Base-by-base conservation (phyloP, 768 basidiomycete genomes). In the Agaricus bisporus region DNA sequence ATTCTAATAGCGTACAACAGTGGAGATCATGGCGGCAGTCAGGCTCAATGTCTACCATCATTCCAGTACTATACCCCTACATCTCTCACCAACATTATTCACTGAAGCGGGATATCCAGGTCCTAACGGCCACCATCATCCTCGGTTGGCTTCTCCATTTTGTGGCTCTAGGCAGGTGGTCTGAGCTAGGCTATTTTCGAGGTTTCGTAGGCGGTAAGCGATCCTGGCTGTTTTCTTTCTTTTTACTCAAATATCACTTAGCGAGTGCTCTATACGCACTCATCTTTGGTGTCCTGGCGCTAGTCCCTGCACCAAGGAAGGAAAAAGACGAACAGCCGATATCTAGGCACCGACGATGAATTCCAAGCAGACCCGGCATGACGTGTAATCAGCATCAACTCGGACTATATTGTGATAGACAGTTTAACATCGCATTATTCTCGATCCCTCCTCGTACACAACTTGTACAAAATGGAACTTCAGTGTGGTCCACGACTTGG, bases 21-120 rank as follows among this genome's bases (percentile, higher is more conserved):
- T 90, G 87, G 62, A 81, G 75, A 44, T 78, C 79, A 14, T 91
- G 88, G 88, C 74, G 84, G 59, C 72, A 86, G 59, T 88, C 87
- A 4, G 82, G 82, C 18, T 69, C 81, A 18, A 67, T 91, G 28
- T 86, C 86, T 1, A 77, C 73, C 2, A 78, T 86, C 8, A 86
- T 90, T 58, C 88, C 86, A 28, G 78, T 78, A 53, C 60, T n/a
- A n/a, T n/a, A n/a, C 75, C 25, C 32, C 26, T 42, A 29, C 41
- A 17, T 18, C 36, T 18, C 43, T 18, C 20, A 47, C 15, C n/a
- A 17, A 39, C 29, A 29, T 53, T 8, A 51, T 32, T 36, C 54
- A n/a, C 15, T 50, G 32, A 52, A 46, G 36, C 8, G 32, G 11
- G 32, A 38, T 42, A 48, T 22, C 47, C 35, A 80, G 78, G 56